These are phyloP conservation scores for Bipolaris bicolor DNA, from an alignment of 2,329 filamentous ascomycete genomes.

Conservation along the genomic window DNA sequence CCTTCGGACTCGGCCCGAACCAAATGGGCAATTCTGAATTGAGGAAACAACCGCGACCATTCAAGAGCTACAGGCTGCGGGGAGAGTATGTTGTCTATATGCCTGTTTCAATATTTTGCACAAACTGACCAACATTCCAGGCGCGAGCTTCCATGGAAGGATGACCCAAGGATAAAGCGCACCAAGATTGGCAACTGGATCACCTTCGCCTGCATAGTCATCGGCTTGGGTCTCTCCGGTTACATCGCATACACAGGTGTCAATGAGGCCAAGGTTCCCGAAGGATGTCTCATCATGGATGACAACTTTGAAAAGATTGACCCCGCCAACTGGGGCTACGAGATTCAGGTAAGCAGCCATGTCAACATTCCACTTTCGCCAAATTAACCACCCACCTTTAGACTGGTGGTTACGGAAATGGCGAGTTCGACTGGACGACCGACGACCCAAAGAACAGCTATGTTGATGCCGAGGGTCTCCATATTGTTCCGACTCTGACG, in stretches of 20 bases:
- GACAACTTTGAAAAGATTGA: slow-evolving; percentile 66
- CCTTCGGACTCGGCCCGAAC: slow-evolving; percentile 5
- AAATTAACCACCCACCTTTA: slow-evolving; percentile 7
- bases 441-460: slow-evolving; percentile 74
- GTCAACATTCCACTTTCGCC: neutral
- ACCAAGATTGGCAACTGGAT: slow-evolving; percentile 34
- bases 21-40: slow-evolving; percentile 9
- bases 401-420: slow-evolving; percentile 74
- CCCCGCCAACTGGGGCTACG: slow-evolving; percentile 70
- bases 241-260: slow-evolving; percentile 31
- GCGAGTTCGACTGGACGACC: slow-evolving; percentile 74
- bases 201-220: slow-evolving; percentile 19
- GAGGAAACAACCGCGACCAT: slow-evolving; percentile 26
- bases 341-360: slow-evolving; percentile 62
- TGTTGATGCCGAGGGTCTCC: slow-evolving; percentile 69
- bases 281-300: slow-evolving; percentile 53
- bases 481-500: slow-evolving; percentile 78
- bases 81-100: slow-evolving; percentile 25
- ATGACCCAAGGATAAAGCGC: slow-evolving; percentile 28
- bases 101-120: neutral
- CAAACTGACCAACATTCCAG: slow-evolving; percentile 10
- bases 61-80: slow-evolving; percentile 31
- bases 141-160: slow-evolving; percentile 32
- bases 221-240: slow-evolving; percentile 21
- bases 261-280: slow-evolving; percentile 21